Conservation (phyloP, 1,139 yeast genomes). For the Magnusiomyces suaveolens region DNA sequence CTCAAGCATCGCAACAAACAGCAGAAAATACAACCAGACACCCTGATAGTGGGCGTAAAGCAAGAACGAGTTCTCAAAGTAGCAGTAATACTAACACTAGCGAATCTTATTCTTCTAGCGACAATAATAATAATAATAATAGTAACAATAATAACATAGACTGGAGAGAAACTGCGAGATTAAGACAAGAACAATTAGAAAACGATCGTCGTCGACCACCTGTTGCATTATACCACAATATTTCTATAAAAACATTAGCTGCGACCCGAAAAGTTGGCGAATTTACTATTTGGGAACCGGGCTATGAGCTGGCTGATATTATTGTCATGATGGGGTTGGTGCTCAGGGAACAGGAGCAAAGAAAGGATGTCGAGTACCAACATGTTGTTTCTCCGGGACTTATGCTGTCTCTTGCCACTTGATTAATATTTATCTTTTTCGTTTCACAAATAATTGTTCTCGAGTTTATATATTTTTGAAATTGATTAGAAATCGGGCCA, state of each 20-base stretch:
- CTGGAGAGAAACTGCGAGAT: neutral
- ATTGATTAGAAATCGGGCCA: too few relatives aligned
- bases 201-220: slow-evolving; percentile 10
- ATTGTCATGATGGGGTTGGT: slow-evolving; percentile 16
- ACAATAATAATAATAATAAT: too few relatives aligned
- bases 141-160: neutral
- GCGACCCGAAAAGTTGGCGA: slow-evolving; percentile 15
- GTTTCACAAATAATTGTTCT: too few relatives aligned
- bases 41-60: neutral
- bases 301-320: slow-evolving; percentile 13
- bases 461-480: too few relatives aligned
- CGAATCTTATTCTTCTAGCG: neutral
- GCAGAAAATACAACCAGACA: neutral
- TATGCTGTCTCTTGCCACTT: too few relatives aligned
- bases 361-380: slow-evolving; percentile 15
- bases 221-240: slow-evolving; percentile 14
- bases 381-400: slow-evolving; percentile 5
- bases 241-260: slow-evolving; percentile 10
- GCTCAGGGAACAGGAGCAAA: slow-evolving; percentile 15
- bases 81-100: neutral
- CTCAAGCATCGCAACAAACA: too few relatives aligned
- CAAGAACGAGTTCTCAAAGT: neutral
- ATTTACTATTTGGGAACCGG: slow-evolving; percentile 16
- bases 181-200: neutral
- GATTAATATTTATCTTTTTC: too few relatives aligned